Base-by-base conservation (phyloP, 371 early-diverging fungal genomes). In the Mucor circinelloides region DNA sequence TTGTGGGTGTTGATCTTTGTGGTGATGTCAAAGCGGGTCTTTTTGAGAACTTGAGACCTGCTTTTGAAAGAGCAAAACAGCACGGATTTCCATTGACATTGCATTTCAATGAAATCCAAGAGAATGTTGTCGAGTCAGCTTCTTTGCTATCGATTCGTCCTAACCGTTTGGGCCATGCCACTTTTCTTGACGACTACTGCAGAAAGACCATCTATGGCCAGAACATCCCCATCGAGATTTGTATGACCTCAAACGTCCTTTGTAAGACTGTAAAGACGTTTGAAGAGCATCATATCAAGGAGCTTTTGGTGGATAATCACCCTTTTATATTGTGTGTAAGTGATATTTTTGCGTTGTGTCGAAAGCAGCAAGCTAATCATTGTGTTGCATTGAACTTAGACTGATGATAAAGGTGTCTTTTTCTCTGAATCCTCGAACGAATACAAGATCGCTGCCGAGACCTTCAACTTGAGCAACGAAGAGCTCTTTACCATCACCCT, bases 1-100 rank as follows among this genome's bases (percentile, higher is more conserved):
- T 89, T 1, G 87, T 90, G 0, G 91, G 87, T 6, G 78, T 90
- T 23, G 91, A 90, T 72, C 78, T 90, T 8, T 89, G 89, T 67
- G 90, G 90, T 25, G 85, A 91, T 71, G 83, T 81, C 10, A 67
- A 65, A 27, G 69, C 60, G 15, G 89, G 87, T 0, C 67, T 71
- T 15, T 84, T 87, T 74, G 66, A 70, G 13, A 69, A 32, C 10
- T 46, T 86, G 19, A 73, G 70, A 50, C 86, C 85, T 10, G 89
- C 89, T 2, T 78, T 90, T 57, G 60, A 70, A 9, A 71, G 77
- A 54, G 90, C 89, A 5, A 64, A 84, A 54, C 38, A 63, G 7
- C 66, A 76, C 15, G 84, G 84, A 7, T 78, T 90, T 59, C 77
- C 82, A 32, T 62, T 88, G 2, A 89, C 91, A 10, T 63, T 87